A percentile compares a stretch with the other conserved stretches of the same genome.
Evolutionary conservation across 352 stramenopile genomes (phyloP).

Genomic region (Pythium dissotocum): DNA sequence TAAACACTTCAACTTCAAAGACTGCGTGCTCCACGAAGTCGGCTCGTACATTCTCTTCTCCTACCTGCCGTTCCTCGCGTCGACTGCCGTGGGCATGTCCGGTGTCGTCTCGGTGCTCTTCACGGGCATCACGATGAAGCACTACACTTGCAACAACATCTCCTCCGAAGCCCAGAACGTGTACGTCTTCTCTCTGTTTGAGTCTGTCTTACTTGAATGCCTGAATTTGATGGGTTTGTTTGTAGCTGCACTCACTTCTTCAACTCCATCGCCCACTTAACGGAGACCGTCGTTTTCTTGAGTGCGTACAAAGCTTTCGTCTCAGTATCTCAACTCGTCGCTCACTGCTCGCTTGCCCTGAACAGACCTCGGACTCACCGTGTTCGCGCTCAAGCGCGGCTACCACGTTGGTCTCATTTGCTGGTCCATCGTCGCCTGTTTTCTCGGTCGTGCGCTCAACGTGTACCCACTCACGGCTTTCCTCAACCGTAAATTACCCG

Average conservation of each 20-base stretch:
- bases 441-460: conserved; percentile 56
- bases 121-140: conserved; percentile 49
- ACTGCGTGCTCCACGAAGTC: conserved; percentile 48
- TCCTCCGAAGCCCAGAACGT: conserved; percentile 30
- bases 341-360: not conserved
- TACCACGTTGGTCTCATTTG: conserved; percentile 52
- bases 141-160: conserved; percentile 44
- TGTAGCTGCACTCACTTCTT: conserved; percentile 46
- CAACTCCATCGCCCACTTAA: conserved; percentile 57
- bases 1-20: conserved; percentile 72
- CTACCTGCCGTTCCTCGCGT: conserved; percentile 37
- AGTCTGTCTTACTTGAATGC: not conserved
- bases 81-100: conserved; percentile 34
- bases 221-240: not conserved
- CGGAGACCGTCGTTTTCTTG: conserved; percentile 80
- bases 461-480: conserved; percentile 59
- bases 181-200: conserved; percentile 15
- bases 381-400: conserved; percentile 52
- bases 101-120: conserved; percentile 88
- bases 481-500: conserved; percentile 25
- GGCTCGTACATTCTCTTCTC: conserved; percentile 38
- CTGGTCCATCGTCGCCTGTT: conserved; percentile 54
- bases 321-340: not conserved
- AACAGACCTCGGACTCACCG: conserved; percentile 65
- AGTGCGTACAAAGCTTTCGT: conserved; percentile 18